Conservation (phyloP, 331 rosid species). For the Erythrophleum ivorense region DNA sequence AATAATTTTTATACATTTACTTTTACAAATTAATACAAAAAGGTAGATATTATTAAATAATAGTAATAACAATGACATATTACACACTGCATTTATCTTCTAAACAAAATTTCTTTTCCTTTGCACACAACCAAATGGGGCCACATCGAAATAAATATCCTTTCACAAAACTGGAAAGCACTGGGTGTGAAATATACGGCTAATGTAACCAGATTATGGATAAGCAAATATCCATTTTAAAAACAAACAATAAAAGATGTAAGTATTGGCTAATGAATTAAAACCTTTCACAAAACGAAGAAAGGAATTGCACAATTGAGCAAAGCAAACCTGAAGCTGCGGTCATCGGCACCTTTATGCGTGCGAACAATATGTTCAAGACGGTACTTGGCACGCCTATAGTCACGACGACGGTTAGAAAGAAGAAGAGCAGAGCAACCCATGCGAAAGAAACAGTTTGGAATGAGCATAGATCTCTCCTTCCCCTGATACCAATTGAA, state of each 20-base stretch:
- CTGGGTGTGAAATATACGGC: background rate
- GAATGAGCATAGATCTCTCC: slow-evolving; percentile 89
- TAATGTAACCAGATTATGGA: background rate
- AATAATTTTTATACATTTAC: too few relatives aligned
- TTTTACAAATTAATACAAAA: too few relatives aligned
- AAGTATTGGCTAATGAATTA: background rate
- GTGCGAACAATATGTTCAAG: slow-evolving; percentile 95
- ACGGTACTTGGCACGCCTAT: slow-evolving; percentile 74
- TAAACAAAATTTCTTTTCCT: too few relatives aligned
- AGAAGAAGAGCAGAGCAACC: slow-evolving; percentile 92
- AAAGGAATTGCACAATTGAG: background rate
- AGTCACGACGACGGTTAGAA: slow-evolving; percentile 91
- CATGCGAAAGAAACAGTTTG: slow-evolving; percentile 92
- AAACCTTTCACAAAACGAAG: background rate
- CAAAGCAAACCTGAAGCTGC: slow-evolving; percentile 79
- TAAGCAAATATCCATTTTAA: background rate
- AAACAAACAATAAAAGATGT: background rate
- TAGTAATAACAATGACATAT: too few relatives aligned
- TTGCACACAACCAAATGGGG: background rate
- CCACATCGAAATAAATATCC: background rate
- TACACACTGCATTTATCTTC: too few relatives aligned
- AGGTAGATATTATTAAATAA: too few relatives aligned
- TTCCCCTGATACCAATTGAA: slow-evolving; percentile 92
- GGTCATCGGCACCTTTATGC: slow-evolving; percentile 94
- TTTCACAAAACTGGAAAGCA: background rate